Evolutionary conservation across 1,139 yeast genomes (phyloP).

Genomic region (Debaryomycetaceae sp.): DNA sequence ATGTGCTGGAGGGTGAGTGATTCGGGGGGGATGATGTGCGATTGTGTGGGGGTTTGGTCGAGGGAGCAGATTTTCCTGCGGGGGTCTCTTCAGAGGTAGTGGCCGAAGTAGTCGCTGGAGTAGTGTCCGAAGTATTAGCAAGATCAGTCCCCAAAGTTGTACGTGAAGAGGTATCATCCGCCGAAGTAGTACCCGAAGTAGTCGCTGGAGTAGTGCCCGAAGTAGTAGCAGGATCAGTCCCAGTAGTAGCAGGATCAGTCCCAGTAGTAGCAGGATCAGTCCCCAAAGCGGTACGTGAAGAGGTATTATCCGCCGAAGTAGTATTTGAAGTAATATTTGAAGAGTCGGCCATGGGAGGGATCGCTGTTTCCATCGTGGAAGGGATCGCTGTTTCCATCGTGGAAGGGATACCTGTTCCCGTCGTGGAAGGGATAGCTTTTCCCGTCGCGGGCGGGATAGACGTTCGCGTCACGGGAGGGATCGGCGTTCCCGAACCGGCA

Average conservation of each 20-base stretch:
- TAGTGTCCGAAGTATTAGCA: constrained; percentile 4
- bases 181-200: constrained; percentile 4
- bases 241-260: neutral
- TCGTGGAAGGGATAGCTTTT: constrained; percentile 3
- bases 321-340: too few species aligned
- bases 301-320: too few species aligned
- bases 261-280: neutral
- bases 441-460: constrained; percentile 2
- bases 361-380: too few species aligned
- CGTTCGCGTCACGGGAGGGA: constrained; percentile 1
- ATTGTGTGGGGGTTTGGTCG: too few species aligned
- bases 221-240: neutral
- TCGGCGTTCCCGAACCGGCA: neutral
- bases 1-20: constrained; percentile 1
- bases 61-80: too few species aligned
- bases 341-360: too few species aligned
- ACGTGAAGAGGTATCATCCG: constrained; percentile 1
- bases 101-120: too few species aligned
- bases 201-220: constrained; percentile 1
- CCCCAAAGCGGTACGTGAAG: constrained; percentile 3
- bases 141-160: neutral
- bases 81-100: too few species aligned
- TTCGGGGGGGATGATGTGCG: neutral
- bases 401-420: constrained; percentile 4
- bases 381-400: too few species aligned